phyloP scores from a whole-genome alignment of 2,329 filamentous ascomycete genomes.

The Fusarium sp. region DNA sequence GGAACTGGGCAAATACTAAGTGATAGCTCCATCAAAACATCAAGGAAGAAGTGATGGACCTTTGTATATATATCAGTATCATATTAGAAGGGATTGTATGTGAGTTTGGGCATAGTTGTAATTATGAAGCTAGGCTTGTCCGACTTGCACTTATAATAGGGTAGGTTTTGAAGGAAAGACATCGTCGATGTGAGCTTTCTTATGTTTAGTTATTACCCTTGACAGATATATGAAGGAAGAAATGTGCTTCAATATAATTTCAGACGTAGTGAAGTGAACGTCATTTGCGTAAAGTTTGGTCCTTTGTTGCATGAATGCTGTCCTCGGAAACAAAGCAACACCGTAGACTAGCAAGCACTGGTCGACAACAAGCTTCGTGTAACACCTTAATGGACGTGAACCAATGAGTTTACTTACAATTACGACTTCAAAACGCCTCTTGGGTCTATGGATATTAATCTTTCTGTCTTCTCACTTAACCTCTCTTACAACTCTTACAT shows the following conservation, averaged over 20 bases:
- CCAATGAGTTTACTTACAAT: neutral
- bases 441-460: neutral
- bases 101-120: neutral
- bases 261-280: neutral
- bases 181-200: neutral
- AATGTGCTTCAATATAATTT: neutral
- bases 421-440: rapidly evolving
- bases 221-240: neutral
- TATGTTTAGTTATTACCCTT: neutral
- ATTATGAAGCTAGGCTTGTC: neutral
- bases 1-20: neutral
- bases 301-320: neutral
- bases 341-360: neutral
- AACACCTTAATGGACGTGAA: neutral
- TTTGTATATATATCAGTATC: too few species aligned
- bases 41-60: neutral
- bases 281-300: neutral
- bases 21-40: neutral
- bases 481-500: neutral
- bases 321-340: rapidly evolving
- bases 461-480: neutral
- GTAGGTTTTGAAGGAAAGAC: neutral
- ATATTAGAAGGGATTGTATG: too few species aligned
- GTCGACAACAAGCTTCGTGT: neutral
- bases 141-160: neutral